phyloP scores from a whole-genome alignment of 768 basidiomycete species.

The Hygrocybe coccinea region DNA sequence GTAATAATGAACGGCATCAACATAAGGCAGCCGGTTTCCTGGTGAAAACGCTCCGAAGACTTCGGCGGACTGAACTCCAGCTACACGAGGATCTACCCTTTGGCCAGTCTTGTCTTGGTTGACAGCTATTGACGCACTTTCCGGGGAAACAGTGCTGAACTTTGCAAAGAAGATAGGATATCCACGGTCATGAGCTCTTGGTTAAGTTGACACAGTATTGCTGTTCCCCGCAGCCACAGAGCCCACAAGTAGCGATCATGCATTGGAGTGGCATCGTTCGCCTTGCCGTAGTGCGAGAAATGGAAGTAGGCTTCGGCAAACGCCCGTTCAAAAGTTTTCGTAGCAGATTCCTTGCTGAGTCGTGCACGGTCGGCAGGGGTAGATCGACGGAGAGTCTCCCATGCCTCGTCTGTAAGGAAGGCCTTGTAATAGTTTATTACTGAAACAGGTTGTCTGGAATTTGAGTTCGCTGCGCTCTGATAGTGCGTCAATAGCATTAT shows the following conservation, averaged over 20 bases:
- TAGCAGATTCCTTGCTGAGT: background rate
- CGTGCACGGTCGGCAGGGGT: background rate
- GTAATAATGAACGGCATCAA: conserved; percentile 17
- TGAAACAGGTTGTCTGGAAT: conserved; percentile 12
- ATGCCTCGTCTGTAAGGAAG: too few species aligned
- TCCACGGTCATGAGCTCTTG: background rate
- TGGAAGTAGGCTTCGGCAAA: background rate
- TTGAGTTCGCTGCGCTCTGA: too few species aligned
- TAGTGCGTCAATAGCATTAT: too few species aligned
- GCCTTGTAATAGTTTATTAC: conserved; percentile 15
- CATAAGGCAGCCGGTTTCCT: conserved; percentile 11
- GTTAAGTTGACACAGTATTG: too few species aligned
- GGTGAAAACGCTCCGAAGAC: background rate
- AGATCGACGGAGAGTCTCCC: conserved; percentile 8
- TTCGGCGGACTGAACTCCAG: conserved; percentile 2
- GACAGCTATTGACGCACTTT: background rate
- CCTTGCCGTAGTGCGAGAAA: too few species aligned
- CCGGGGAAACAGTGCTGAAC: background rate
- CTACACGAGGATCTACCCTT: background rate
- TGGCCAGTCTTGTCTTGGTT: background rate
- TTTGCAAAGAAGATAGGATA: conserved; percentile 4
- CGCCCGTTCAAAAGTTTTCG: conserved; percentile 5
- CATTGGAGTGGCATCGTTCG: too few species aligned
- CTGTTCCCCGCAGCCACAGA: too few species aligned
- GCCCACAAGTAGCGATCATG: too few species aligned